A percentile compares a stretch with the other conserved stretches of the same genome.
Conservation (phyloP, 768 basidiomycete genomes). For the Chalciporus sphaerocephalus region DNA sequence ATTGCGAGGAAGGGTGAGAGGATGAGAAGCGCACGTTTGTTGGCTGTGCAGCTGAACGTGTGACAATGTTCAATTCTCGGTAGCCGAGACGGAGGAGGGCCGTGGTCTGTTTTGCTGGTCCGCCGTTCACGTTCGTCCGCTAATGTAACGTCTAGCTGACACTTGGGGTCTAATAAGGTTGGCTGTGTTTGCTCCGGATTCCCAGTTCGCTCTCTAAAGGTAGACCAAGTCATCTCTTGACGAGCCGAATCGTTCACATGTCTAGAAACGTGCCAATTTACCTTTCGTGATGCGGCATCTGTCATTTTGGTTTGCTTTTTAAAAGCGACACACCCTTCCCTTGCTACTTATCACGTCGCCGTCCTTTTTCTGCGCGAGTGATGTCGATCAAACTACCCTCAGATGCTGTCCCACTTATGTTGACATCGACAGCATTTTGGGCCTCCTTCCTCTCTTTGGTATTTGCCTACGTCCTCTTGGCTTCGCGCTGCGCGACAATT, state of each 20-base stretch:
- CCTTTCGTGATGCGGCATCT: constrained; percentile 10
- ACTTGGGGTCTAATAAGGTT: no score
- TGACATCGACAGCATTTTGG: constrained; percentile 23
- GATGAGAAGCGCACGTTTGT: constrained; percentile 14
- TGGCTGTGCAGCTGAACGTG: constrained; percentile 6
- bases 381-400: constrained; percentile 21
- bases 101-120: not conserved
- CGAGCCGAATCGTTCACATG: constrained; percentile 20
- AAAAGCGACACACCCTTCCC: constrained; percentile 16
- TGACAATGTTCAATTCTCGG: constrained; percentile 1
- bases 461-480: constrained; percentile 29
- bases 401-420: constrained; percentile 21
- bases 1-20: not conserved
- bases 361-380: constrained; percentile 10
- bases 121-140: constrained; percentile 19
- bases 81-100: not conserved
- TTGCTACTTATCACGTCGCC: constrained; percentile 20
- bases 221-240: constrained; percentile 10
- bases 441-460: constrained; percentile 15
- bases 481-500: constrained; percentile 28
- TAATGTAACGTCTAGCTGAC: constrained; percentile 1
- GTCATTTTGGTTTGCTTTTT: constrained; percentile 20
- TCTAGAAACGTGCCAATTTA: constrained; percentile 23
- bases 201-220: constrained; percentile 14
- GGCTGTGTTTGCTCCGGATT: not conserved